Percentiles rank a stretch among this genome's conserved stretches.
These are phyloP conservation scores for Pseudogymnoascus sp. DNA, from an alignment of 2,329 filamentous ascomycete genomes.

Conservation along the genomic window DNA sequence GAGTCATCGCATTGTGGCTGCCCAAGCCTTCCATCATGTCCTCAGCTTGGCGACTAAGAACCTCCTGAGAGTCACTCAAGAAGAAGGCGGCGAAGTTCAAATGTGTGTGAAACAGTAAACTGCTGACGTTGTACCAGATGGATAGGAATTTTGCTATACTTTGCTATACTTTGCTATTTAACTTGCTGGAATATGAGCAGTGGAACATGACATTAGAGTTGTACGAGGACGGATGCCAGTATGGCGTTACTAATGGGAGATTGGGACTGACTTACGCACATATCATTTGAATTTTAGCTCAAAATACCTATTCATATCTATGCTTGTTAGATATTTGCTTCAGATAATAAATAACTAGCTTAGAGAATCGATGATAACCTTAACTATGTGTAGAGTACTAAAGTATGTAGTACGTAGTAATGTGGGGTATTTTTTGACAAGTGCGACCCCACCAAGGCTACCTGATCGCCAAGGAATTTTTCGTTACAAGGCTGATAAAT, in stretches of 20 bases:
- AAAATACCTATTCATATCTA: neutral
- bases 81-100: conserved; percentile 21
- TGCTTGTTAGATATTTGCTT: conserved; percentile 5
- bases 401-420: neutral
- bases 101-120: conserved; percentile 18
- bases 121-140: neutral
- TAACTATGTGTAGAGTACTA: neutral
- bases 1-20: conserved; percentile 49
- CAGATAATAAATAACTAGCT: neutral
- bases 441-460: conserved; percentile 2
- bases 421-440: conserved; percentile 7
- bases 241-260: neutral
- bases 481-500: conserved; percentile 7
- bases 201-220: neutral
- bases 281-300: neutral
- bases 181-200: neutral
- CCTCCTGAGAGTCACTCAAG: conserved; percentile 54
- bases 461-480: neutral
- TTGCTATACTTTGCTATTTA: neutral
- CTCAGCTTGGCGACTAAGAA: conserved; percentile 62
- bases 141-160: conserved; percentile 7
- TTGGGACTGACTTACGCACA: neutral
- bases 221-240: neutral
- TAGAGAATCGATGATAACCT: neutral
- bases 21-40: conserved; percentile 69